Percentiles rank a stretch among this genome's conserved stretches.
phyloP scores from a whole-genome alignment of 306 rosid species.

The Phaseolus lunatus region DNA sequence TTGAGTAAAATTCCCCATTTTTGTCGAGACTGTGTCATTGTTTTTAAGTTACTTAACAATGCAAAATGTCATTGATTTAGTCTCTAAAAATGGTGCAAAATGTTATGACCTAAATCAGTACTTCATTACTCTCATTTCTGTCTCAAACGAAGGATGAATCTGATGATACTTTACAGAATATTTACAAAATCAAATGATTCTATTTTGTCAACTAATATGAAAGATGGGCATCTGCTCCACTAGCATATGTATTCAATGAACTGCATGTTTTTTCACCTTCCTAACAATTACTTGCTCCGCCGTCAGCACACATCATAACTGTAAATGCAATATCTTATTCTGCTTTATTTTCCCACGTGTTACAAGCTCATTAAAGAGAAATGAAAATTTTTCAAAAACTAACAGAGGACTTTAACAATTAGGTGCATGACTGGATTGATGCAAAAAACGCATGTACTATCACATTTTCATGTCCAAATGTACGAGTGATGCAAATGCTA shows the following conservation, averaged over 20 bases:
- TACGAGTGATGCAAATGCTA: too few relatives aligned
- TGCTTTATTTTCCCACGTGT: background rate
- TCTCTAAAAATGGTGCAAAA: slow-evolving; percentile 11
- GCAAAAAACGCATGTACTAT: background rate
- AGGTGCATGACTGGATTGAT: background rate
- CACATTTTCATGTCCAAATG: background rate
- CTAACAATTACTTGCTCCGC: slow-evolving; percentile 8
- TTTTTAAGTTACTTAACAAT: slow-evolving; percentile 8
- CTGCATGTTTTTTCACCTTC: background rate
- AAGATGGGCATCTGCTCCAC: background rate
- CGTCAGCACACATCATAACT: background rate
- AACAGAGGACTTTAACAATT: background rate
- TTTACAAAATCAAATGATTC: background rate
- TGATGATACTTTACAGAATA: background rate
- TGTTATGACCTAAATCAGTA: slow-evolving; percentile 12
- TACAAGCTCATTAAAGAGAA: background rate
- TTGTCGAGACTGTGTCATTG: background rate
- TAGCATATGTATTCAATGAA: slow-evolving; percentile 22
- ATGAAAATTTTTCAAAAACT: background rate
- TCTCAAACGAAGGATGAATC: background rate
- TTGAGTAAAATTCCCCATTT: background rate
- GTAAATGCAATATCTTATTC: background rate
- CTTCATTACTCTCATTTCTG: background rate
- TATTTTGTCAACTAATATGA: background rate
- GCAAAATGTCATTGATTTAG: background rate